Evolutionary conservation across 805 yeast genomes (phyloP).

Genomic region (Naumovozyma castellii): DNA sequence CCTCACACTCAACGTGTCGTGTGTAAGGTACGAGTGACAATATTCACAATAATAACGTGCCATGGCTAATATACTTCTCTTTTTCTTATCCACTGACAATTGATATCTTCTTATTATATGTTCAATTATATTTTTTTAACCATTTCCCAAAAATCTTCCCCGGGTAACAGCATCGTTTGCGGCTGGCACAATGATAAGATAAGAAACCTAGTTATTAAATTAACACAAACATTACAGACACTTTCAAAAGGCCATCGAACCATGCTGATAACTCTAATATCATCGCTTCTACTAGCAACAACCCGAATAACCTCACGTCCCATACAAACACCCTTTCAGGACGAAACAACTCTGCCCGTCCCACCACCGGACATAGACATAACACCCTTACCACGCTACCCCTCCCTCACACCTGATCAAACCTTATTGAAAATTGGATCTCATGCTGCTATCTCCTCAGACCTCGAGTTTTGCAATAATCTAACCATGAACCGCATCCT

Average conservation of each 20-base stretch:
- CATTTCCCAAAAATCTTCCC: too few species aligned
- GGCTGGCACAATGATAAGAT: too few species aligned
- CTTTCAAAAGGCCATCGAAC: too few species aligned
- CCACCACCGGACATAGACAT: conserved; percentile 32
- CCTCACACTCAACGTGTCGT: conserved; percentile 79
- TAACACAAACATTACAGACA: too few species aligned
- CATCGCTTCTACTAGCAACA: background rate
- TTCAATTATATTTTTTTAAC: too few species aligned
- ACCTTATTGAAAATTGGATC: conserved; percentile 16
- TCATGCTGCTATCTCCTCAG: conserved; percentile 31
- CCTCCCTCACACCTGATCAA: conserved; percentile 30
- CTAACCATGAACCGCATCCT: conserved; percentile 22
- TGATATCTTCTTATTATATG: too few species aligned
- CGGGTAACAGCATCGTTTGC: too few species aligned
- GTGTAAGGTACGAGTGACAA: conserved; percentile 74
- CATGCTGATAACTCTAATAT: background rate
- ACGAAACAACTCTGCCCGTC: background rate
- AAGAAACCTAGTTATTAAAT: too few species aligned
- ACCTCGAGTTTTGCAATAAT: conserved; percentile 29
- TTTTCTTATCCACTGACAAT: background rate
- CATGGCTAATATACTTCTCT: conserved; percentile 30
- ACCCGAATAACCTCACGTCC: background rate
- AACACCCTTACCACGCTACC: conserved; percentile 29
- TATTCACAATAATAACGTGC: conserved; percentile 76
- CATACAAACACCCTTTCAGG: background rate